A percentile compares a stretch with the other conserved stretches of the same genome.
Evolutionary conservation across 2,329 filamentous ascomycete species (phyloP).

Genomic region (Aureobasidium sp.): DNA sequence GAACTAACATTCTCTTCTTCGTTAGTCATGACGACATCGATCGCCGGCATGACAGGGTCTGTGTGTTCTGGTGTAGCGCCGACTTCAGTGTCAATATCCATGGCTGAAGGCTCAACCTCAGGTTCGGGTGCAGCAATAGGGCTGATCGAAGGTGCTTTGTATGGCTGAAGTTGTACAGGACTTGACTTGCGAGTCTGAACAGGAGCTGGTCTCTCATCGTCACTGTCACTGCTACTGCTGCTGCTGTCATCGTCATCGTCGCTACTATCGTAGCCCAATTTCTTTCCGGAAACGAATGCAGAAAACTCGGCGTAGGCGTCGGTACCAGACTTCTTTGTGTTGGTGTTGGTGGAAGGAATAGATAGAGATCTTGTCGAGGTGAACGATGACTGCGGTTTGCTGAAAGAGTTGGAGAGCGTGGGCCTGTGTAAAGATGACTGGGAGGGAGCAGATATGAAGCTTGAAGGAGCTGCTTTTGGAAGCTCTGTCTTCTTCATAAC

Average conservation of each 20-base stretch:
- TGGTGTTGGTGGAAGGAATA: background rate
- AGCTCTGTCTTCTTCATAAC: background rate
- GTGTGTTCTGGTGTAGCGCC: background rate
- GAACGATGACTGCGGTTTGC: background rate
- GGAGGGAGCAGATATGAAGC: background rate
- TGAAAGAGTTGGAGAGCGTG: background rate
- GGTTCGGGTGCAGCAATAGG: background rate
- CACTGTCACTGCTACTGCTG: conserved; percentile 4
- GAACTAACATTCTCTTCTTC: background rate
- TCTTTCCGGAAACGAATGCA: background rate
- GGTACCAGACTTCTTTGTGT: background rate
- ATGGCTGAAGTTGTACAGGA: background rate
- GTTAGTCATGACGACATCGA: conserved; percentile 14
- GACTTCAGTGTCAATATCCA: background rate
- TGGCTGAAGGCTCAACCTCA: background rate
- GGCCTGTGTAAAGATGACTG: background rate
- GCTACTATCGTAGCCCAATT: background rate
- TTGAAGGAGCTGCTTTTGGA: background rate
- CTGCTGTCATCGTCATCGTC: conserved; percentile 1
- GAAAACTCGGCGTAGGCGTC: conserved; percentile 5
- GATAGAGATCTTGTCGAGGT: background rate
- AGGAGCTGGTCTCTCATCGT: conserved; percentile 1
- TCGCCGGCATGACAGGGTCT: background rate
- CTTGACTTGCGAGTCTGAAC: background rate
- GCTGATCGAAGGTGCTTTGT: background rate